Percentiles rank a stretch among this genome's conserved stretches.
These are phyloP conservation scores for Maudiozyma saulgeensis DNA, from an alignment of 805 yeast species.

Conservation along the genomic window DNA sequence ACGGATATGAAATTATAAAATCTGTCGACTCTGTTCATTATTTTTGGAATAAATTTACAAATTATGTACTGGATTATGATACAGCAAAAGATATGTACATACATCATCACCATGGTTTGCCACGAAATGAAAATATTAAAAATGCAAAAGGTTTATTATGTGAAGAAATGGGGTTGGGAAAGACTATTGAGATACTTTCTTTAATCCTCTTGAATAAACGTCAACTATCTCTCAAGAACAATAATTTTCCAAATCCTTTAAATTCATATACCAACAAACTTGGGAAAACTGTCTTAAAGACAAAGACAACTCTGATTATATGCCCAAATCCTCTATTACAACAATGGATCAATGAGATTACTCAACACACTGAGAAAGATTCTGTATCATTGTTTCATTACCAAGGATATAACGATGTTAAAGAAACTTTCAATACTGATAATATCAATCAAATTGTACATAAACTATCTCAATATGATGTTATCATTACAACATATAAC, in stretches of 20 bases:
- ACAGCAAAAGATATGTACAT: conserved; percentile 14
- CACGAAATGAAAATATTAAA: neutral
- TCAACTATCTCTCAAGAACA: conserved; percentile 11
- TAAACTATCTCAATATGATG: conserved; percentile 53
- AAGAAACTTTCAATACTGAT: conserved; percentile 15
- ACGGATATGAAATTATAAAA: conserved; percentile 21
- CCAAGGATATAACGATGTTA: conserved; percentile 41
- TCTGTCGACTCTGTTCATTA: neutral
- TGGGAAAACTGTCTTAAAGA: conserved; percentile 27
- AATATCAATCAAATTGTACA: conserved; percentile 34
- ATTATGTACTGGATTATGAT: conserved; percentile 14
- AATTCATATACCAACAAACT: conserved; percentile 10
- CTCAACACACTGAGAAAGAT: conserved; percentile 29
- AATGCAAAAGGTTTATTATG: conserved; percentile 55
- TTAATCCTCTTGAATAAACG: conserved; percentile 55
- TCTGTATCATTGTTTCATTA: conserved; percentile 53
- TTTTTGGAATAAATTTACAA: conserved; percentile 29
- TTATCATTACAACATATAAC: conserved; percentile 71
- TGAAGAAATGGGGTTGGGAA: conserved; percentile 97
- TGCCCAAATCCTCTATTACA: conserved; percentile 76
- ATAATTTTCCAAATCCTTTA: conserved; percentile 1
- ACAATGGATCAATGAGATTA: conserved; percentile 81
- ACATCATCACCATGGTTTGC: conserved; percentile 2
- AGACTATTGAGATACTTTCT: conserved; percentile 77
- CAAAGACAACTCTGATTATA: conserved; percentile 70